Percentiles rank a stretch among this genome's conserved stretches.
Conservation (phyloP, 208 protist species). For the Acanthamoeba castellanii region DNA sequence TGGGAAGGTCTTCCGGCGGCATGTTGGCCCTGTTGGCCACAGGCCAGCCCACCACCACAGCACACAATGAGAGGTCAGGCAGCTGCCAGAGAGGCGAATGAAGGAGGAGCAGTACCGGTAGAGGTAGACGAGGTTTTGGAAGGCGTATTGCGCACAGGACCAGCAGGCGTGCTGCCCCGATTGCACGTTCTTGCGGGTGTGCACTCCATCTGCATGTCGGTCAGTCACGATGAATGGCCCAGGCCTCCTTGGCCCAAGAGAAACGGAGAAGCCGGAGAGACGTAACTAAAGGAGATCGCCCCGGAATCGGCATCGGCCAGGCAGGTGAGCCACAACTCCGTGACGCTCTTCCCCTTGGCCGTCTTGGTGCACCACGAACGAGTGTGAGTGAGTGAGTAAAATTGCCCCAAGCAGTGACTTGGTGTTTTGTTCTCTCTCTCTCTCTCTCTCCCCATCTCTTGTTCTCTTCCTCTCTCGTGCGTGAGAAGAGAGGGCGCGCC, state of each 20-base stretch:
- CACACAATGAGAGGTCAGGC: too few relatives aligned
- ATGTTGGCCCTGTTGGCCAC: constrained; percentile 8
- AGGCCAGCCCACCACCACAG: not conserved
- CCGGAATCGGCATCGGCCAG: constrained; percentile 5
- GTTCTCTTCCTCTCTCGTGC: too few relatives aligned
- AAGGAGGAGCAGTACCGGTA: not conserved
- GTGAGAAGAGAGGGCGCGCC: not conserved
- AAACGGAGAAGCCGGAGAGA: not conserved
- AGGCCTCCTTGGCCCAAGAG: not conserved
- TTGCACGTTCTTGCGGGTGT: constrained; percentile 31
- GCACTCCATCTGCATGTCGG: not conserved
- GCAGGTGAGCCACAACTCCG: constrained; percentile 5
- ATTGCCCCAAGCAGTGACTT: not conserved
- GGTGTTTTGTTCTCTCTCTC: not conserved
- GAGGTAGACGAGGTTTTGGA: constrained; percentile 11
- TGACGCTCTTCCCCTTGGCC: not conserved
- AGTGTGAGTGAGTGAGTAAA: not conserved
- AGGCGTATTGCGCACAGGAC: constrained; percentile 20
- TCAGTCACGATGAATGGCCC: not conserved
- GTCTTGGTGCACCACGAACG: not conserved
- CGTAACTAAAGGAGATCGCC: not conserved
- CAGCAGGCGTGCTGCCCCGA: not conserved
- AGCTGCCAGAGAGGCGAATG: too few relatives aligned
- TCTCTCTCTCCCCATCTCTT: too few relatives aligned
- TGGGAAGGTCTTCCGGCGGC: not conserved